These are phyloP conservation scores for Calonectria pseudoreteaudii DNA, from an alignment of 2,329 filamentous ascomycete genomes.

Conservation along the genomic window DNA sequence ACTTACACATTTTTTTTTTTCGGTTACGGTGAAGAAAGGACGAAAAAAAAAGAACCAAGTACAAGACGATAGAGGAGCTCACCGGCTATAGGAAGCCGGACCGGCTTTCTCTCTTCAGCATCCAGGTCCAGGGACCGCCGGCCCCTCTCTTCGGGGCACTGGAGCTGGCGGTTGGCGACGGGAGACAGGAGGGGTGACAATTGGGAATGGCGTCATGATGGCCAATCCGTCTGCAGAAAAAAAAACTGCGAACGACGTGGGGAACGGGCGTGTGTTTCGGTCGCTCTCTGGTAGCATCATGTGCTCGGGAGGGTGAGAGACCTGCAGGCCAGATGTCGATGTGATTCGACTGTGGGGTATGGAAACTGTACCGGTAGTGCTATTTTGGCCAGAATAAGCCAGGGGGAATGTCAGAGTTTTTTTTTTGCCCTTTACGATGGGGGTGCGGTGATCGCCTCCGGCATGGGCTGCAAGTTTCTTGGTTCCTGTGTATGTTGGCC, in stretches of 20 bases:
- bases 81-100: constrained; percentile 10
- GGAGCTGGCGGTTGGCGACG: constrained; percentile 20
- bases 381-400: neutral
- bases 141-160: constrained; percentile 23
- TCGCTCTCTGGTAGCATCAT: constrained; percentile 34
- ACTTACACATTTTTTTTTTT: constrained; percentile 1
- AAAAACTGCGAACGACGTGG: constrained; percentile 23
- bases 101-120: constrained; percentile 17
- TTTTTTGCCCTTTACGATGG: constrained; percentile 6
- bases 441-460: constrained; percentile 2
- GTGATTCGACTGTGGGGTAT: constrained; percentile 34
- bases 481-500: constrained; percentile 11
- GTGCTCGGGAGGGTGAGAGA: constrained; percentile 22
- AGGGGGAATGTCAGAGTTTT: constrained; percentile 18
- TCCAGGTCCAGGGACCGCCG: neutral
- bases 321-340: constrained; percentile 19
- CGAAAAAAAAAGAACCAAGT: neutral
- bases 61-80: neutral
- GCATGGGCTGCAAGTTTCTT: constrained; percentile 5
- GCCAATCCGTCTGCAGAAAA: constrained; percentile 20
- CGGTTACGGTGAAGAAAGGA: neutral
- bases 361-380: neutral
- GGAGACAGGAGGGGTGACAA: constrained; percentile 1
- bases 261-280: constrained; percentile 6
- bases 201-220: constrained; percentile 41